Percentiles rank a stretch among this genome's conserved stretches.
phyloP scores from a whole-genome alignment of 306 rosid genomes.

The Macrotyloma uniflorum region DNA sequence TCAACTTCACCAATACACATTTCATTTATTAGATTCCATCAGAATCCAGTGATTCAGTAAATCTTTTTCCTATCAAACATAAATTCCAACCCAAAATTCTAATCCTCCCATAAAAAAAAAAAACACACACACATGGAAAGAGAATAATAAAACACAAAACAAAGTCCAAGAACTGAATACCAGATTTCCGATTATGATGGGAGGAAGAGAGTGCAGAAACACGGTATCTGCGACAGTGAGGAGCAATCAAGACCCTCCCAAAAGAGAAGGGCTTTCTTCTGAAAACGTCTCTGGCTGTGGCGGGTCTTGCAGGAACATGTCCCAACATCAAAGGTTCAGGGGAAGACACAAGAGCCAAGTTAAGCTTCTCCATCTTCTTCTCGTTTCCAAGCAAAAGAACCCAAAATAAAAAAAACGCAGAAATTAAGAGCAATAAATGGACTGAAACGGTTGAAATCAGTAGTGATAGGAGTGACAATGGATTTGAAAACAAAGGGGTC shows the following conservation, averaged over 20 bases:
- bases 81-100: background rate
- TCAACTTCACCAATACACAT: background rate
- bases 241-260: constrained; percentile 36
- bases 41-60: background rate
- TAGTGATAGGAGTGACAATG: background rate
- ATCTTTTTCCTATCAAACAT: background rate
- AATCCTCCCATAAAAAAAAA: background rate
- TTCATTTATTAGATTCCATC: constrained; percentile 13
- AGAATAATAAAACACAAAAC: background rate
- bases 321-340: constrained; percentile 43
- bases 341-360: constrained; percentile 49
- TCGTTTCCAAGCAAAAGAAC: constrained; percentile 12
- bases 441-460: background rate
- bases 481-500: background rate
- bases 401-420: background rate
- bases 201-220: constrained; percentile 42
- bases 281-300: constrained; percentile 28
- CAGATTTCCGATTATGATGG: constrained; percentile 38
- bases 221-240: constrained; percentile 24
- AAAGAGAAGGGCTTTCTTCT: constrained; percentile 41
- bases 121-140: background rate
- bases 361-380: constrained; percentile 50
- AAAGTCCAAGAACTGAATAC: constrained; percentile 27
- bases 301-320: constrained; percentile 37
- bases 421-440: background rate